phyloP scores from a whole-genome alignment of 2,329 filamentous ascomycete genomes.

The Akanthomyces muscarius region DNA sequence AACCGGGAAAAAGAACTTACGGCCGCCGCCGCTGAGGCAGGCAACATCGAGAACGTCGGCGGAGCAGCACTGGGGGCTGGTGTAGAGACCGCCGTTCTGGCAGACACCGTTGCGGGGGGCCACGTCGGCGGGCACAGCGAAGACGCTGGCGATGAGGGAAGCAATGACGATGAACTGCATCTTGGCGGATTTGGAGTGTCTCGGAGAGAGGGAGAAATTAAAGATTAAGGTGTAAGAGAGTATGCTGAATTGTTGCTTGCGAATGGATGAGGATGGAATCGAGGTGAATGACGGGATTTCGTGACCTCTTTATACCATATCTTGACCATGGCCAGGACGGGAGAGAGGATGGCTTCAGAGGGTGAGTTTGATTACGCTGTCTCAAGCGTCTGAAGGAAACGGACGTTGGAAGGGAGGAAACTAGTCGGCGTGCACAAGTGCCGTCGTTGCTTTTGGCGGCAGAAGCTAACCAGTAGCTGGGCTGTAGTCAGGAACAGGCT shows the following conservation, averaged over 20 bases:
- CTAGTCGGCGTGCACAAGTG: neutral
- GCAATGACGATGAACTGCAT: conserved; percentile 3
- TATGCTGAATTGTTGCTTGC: neutral
- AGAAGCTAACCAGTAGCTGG: neutral
- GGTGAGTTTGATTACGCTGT: neutral
- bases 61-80: conserved; percentile 43
- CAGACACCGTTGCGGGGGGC: conserved; percentile 17
- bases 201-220: neutral
- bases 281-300: neutral
- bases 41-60: conserved; percentile 45
- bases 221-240: neutral
- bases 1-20: neutral
- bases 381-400: neutral
- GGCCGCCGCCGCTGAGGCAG: conserved; percentile 39
- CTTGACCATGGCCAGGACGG: neutral
- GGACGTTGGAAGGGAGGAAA: neutral
- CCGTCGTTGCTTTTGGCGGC: neutral
- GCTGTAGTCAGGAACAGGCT: neutral
- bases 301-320: neutral
- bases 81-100: conserved; percentile 18
- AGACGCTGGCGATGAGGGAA: neutral
- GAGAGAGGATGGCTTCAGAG: neutral
- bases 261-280: neutral
- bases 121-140: neutral
- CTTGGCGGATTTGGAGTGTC: neutral